A percentile compares a stretch with the other conserved stretches of the same genome.
These are phyloP conservation scores for Miscanthus lutarioriparius DNA, from an alignment of 176 grass and related monocot species.

Conservation along the genomic window DNA sequence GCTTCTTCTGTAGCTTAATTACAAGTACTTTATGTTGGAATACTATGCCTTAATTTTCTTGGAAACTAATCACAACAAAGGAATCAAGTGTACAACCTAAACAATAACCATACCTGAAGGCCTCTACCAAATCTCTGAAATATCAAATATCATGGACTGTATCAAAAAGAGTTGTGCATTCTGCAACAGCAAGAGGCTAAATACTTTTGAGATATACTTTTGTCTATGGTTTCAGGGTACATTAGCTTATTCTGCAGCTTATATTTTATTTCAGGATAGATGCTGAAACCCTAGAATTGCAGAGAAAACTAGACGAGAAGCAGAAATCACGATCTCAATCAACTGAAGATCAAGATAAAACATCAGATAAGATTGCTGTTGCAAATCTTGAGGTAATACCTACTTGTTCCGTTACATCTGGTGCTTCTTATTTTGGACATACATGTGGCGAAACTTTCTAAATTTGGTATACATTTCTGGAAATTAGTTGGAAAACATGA, in stretches of 20 bases:
- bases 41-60: slow-evolving; percentile 6
- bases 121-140: slow-evolving; percentile 19
- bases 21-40: neutral
- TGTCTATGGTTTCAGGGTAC: slow-evolving; percentile 14
- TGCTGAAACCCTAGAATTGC: slow-evolving; percentile 73
- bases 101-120: slow-evolving; percentile 6
- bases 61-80: neutral
- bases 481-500: neutral
- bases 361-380: slow-evolving; percentile 49
- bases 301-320: slow-evolving; percentile 59
- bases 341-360: slow-evolving; percentile 50
- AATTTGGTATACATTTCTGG: neutral
- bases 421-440: neutral
- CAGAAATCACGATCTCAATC: slow-evolving; percentile 44
- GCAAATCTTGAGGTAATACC: slow-evolving; percentile 68
- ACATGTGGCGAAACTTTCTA: neutral
- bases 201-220: slow-evolving; percentile 28
- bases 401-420: neutral
- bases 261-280: slow-evolving; percentile 81
- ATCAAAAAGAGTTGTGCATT: neutral
- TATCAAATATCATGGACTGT: neutral
- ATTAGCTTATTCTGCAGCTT: slow-evolving; percentile 22
- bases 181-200: neutral
- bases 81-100: neutral
- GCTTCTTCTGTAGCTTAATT: slow-evolving; percentile 8